Percentiles rank a stretch among this genome's conserved stretches.
Evolutionary conservation across 2,329 filamentous ascomycete genomes (phyloP).

Genomic region (Didymella keratinophila): DNA sequence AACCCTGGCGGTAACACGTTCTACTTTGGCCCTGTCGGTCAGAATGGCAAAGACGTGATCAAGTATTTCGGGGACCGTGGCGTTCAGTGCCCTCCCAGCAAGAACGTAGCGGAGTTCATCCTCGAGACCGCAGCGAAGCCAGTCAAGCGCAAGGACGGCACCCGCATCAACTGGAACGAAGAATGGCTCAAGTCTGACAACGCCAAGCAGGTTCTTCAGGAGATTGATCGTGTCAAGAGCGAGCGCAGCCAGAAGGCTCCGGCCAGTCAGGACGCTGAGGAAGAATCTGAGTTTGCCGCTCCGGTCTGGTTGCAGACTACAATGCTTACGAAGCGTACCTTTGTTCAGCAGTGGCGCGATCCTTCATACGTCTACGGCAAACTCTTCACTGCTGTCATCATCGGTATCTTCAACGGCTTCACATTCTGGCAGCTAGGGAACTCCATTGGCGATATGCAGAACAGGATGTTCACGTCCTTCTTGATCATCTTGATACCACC

Average conservation of each 20-base stretch:
- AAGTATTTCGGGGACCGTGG: slow-evolving; percentile 74
- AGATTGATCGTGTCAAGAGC: slow-evolving; percentile 70
- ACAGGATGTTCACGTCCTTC: slow-evolving; percentile 78
- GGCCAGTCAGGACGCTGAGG: slow-evolving; percentile 19
- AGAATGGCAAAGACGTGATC: slow-evolving; percentile 70
- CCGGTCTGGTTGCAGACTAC: slow-evolving; percentile 68
- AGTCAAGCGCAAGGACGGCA: slow-evolving; percentile 61
- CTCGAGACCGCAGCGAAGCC: slow-evolving; percentile 70
- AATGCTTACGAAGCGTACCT: slow-evolving; percentile 73
- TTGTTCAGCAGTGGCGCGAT: slow-evolving; percentile 77
- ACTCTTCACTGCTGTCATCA: slow-evolving; percentile 73
- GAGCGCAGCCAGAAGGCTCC: slow-evolving; percentile 61
- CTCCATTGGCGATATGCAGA: slow-evolving; percentile 73
- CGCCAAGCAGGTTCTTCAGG: slow-evolving; percentile 64
- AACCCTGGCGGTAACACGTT: slow-evolving; percentile 74
- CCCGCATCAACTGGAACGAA: slow-evolving; percentile 73
- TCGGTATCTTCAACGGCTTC: slow-evolving; percentile 81
- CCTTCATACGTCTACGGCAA: slow-evolving; percentile 80
- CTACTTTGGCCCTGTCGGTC: slow-evolving; percentile 76
- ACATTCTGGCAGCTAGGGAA: slow-evolving; percentile 76
- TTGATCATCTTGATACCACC: slow-evolving; percentile 67
- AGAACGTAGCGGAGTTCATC: slow-evolving; percentile 73
- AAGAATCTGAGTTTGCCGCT: slow-evolving; percentile 69
- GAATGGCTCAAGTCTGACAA: slow-evolving; percentile 75
- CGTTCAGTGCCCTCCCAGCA: slow-evolving; percentile 69